Base-by-base conservation (phyloP, 352 stramenopile species). In the Phytophthora pinifolia region DNA sequence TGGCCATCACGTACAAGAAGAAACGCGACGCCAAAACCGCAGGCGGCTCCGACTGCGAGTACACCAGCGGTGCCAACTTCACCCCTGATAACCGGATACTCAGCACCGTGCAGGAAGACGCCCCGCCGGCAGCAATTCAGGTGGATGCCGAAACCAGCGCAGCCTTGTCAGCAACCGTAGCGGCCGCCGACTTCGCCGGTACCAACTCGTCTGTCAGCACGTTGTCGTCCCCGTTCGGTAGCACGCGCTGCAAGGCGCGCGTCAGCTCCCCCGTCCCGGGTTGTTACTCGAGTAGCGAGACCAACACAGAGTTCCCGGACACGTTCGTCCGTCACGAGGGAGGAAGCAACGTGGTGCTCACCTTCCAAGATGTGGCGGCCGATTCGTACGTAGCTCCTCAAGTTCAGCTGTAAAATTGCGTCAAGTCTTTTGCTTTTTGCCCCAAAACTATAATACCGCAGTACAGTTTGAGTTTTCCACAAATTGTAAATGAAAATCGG, bases 1-100 rank as follows among this genome's bases (percentile, higher is more conserved):
- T 69, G 15, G 64, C 65, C 10, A 66, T 84, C 20, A 68, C 68
- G 33, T 74, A 76, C 66, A 82, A 84, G 62, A 72, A 55, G 35
- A 74, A 59, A 54, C 45, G 30, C 15, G 47, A 46, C 30, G 17
- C 32, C 0, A 49, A 46, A 17, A 29, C 27, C 17, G 39, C 34
- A 17, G 33, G 34, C 7, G 50, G 37, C n/a, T 59, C 50, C 10
- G 65, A 62, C 35, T 74, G 64, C 36, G 63, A 66, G 17, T 76
- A 71, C 47, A 47, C 54, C 9, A 51, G 47, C 30, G 67, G 59
- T 17, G 42, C 49, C 6, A 50, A 54, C 41, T 69, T 66, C 18
- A 67, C 55, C 9, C 62, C 67, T 2, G 67, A 73, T 13, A 73
- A 59, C 53, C 44, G 52, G 30, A 30, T 39, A 6, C 46, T 70